Base-by-base conservation (phyloP, 164 flowering plant genomes). In the Vitis labrusca region DNA sequence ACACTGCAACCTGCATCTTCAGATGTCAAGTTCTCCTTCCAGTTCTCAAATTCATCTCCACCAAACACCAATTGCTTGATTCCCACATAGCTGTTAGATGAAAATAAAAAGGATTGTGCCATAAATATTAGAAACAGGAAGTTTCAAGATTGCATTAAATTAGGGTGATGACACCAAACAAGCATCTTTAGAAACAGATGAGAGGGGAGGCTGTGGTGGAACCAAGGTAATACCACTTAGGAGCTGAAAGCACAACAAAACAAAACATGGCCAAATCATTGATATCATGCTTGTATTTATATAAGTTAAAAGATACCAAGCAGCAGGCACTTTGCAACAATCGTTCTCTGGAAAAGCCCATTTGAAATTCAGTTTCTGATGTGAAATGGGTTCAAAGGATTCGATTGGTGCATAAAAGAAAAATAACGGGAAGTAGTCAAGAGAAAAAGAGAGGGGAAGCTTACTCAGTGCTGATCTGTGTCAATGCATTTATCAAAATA, bases 401-500 rank as follows among this genome's bases (percentile, higher is more conserved):
- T 37, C 12, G 1, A 64, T 5, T 1, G 12, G 11, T 27, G 15
- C 29, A 19, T 11, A 44, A 8, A 37, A 14, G 19, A 37, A 64
- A 68, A 16, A 65, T 52, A 17, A 23, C 4, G 53, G n/a, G 55
- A 47, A 63, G 44, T 32, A 23, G n/a, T 37, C 7, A 63, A 49
- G 19, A 1, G 7, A n/a, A 53, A n/a, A 11, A 16, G 17, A 11
- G 10, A 30, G 30, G 29, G 54, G 57, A 59, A 64, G 29, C 93
- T 85, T 88, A 95, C 99, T 93, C 97, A 0, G 99, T 87, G 84
- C 94, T 95, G 73, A 93, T 86, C 71, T 93, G 97, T 15, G 86
- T 86, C 82, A 93, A 78, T 50, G 97, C 98, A 84, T 95, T 93
- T 64, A 93, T 78, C 73, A 94, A 66, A 61, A 87, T 74, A 76